Evolutionary conservation across 495 filamentous ascomycete species (phyloP).

Genomic region (Aspergillus affinis): DNA sequence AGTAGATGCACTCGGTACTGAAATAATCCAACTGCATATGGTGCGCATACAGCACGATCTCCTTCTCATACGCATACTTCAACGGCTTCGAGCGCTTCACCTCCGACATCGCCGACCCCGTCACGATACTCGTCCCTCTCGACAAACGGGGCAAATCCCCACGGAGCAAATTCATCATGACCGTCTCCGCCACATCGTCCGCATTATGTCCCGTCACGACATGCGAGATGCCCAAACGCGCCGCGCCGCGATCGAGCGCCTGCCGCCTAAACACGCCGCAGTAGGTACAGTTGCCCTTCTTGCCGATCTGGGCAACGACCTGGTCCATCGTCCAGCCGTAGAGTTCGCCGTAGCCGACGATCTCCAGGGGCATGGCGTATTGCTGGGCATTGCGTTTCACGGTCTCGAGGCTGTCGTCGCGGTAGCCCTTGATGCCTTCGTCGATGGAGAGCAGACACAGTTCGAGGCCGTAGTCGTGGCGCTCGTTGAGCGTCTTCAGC

Average conservation of each 20-base stretch:
- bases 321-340: constrained; percentile 99
- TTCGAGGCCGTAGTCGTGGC: constrained; percentile 82
- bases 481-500: constrained; percentile 89
- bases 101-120: constrained; percentile 67
- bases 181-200: constrained; percentile 97
- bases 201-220: constrained; percentile 98
- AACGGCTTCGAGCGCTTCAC: constrained; percentile 93
- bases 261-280: constrained; percentile 96
- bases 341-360: constrained; percentile 89
- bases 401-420: constrained; percentile 92
- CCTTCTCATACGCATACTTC: constrained; percentile 98
- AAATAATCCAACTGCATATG: constrained; percentile 98
- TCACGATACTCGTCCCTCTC: constrained; percentile 89
- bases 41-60: constrained; percentile 95
- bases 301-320: constrained; percentile 91
- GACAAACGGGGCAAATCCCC: constrained; percentile 87
- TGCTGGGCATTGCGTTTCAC: constrained; percentile 91
- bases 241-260: constrained; percentile 89
- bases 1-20: constrained; percentile 97
- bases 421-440: constrained; percentile 94
- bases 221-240: constrained; percentile 82
- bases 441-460: constrained; percentile 89
- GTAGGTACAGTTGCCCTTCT: constrained; percentile 99
- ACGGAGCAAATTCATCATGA: constrained; percentile 93
- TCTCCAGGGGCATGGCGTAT: constrained; percentile 85